A percentile compares a stretch with the other conserved stretches of the same genome.
Evolutionary conservation across 371 early-diverging fungal species (phyloP).

Genomic region (Actinomucor elegans): DNA sequence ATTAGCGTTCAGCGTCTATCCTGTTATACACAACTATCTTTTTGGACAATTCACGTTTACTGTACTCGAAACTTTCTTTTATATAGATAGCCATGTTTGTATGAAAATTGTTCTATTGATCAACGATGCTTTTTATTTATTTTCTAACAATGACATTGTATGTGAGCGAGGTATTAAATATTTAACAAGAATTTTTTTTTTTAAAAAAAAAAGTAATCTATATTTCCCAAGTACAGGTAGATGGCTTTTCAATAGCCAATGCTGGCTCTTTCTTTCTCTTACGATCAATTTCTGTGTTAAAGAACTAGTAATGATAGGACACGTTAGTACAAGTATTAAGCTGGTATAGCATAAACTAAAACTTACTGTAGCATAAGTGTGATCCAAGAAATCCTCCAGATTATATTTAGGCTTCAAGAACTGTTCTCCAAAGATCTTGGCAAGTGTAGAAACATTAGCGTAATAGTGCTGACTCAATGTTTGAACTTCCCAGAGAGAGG

Average conservation of each 20-base stretch:
- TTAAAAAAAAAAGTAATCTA: conserved; percentile 1
- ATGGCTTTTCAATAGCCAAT: conserved; percentile 63
- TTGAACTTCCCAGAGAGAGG: conserved; percentile 92
- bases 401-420: conserved; percentile 82
- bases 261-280: conserved; percentile 73
- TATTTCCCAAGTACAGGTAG: conserved; percentile 33
- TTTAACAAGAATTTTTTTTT: too few species aligned
- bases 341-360: background rate
- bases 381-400: conserved; percentile 93
- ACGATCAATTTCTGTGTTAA: conserved; percentile 65
- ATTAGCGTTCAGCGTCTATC: too few species aligned
- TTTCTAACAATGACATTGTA: too few species aligned
- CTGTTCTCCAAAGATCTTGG: conserved; percentile 82
- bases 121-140: too few species aligned
- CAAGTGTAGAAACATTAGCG: conserved; percentile 81
- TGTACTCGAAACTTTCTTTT: too few species aligned
- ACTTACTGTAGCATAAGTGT: conserved; percentile 79
- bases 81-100: too few species aligned
- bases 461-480: conserved; percentile 83
- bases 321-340: too few species aligned
- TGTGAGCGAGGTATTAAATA: background rate
- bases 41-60: too few species aligned
- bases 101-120: too few species aligned
- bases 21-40: too few species aligned
- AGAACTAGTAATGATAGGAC: conserved; percentile 66